Percentiles rank a stretch among this genome's conserved stretches.
These are phyloP conservation scores for Lepiota brunneoincarnata DNA, from an alignment of 768 basidiomycete species.

Conservation along the genomic window DNA sequence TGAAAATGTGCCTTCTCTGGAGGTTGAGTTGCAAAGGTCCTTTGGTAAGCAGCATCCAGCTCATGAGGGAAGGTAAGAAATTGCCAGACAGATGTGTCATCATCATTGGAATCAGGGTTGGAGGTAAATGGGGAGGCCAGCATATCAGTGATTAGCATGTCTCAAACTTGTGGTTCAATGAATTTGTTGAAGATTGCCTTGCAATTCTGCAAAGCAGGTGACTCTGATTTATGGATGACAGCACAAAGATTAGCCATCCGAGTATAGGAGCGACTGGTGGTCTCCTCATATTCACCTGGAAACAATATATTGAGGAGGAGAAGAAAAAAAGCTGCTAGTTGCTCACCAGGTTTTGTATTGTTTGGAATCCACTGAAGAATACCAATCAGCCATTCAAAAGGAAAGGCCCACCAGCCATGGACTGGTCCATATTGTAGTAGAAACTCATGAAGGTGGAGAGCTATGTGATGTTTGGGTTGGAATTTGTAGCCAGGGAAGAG, in stretches of 20 bases:
- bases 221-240: conserved; percentile 9
- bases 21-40: too few species aligned
- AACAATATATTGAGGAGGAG: not conserved
- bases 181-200: conserved; percentile 5
- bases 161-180: conserved; percentile 9
- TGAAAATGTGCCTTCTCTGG: too few species aligned
- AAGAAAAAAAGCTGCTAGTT: not conserved
- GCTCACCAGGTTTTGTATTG: conserved; percentile 18
- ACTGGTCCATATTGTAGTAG: conserved; percentile 32
- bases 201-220: conserved; percentile 13
- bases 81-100: too few species aligned
- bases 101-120: too few species aligned
- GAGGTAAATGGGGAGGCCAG: too few species aligned
- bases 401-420: conserved; percentile 33
- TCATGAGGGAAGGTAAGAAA: too few species aligned
- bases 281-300: conserved; percentile 20
- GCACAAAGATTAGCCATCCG: conserved; percentile 15
- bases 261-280: conserved; percentile 15
- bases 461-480: conserved; percentile 35
- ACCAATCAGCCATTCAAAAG: conserved; percentile 33
- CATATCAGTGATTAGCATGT: too few species aligned
- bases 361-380: conserved; percentile 16
- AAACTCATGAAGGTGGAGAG: conserved; percentile 32
- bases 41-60: too few species aligned
- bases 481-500: conserved; percentile 29